Conservation (phyloP, 495 filamentous ascomycete species). For the Jackrogersella multiformis region DNA sequence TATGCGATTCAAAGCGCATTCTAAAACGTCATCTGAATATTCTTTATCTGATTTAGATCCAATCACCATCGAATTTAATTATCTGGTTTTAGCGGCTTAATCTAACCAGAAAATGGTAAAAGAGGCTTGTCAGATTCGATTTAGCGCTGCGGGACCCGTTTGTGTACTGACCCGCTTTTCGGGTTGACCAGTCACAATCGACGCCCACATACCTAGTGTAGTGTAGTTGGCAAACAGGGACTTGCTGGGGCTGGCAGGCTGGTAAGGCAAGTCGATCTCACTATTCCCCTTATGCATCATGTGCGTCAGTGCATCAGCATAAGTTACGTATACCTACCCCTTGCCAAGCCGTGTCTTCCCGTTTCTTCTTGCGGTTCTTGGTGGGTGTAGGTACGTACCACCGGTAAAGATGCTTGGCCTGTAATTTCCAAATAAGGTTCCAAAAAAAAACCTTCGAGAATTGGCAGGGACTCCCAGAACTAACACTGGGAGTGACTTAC, state of each 20-base stretch:
- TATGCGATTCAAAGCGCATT: not conserved
- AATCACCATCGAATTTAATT: not conserved
- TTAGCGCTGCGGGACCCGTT: not conserved
- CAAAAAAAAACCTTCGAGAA: slow-evolving; percentile 39
- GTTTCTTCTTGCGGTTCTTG: not conserved
- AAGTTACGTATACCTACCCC: slow-evolving; percentile 1
- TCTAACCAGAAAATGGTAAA: too few relatives aligned
- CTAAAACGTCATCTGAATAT: not conserved
- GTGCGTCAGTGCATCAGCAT: slow-evolving; percentile 15
- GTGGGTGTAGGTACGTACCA: slow-evolving; percentile 10
- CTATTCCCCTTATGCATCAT: slow-evolving; percentile 2
- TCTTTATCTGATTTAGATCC: not conserved
- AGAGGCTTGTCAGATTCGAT: not conserved
- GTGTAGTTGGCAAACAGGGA: too few relatives aligned
- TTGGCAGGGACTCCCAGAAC: slow-evolving; percentile 4
- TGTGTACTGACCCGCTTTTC: not conserved
- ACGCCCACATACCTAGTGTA: not conserved
- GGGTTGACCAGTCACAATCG: not conserved
- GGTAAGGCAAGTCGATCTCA: not conserved
- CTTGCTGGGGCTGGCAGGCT: too few relatives aligned
- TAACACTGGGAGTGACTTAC: too few relatives aligned
- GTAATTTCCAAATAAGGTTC: too few relatives aligned
- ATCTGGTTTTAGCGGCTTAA: too few relatives aligned
- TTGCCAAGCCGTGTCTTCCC: slow-evolving; percentile 4
- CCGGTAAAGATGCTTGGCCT: slow-evolving; percentile 16